Evolutionary conservation across 495 filamentous ascomycete species (phyloP), one percentile per base, ranked within the genome.

Genomic region (Penicillium parvum): DNA sequence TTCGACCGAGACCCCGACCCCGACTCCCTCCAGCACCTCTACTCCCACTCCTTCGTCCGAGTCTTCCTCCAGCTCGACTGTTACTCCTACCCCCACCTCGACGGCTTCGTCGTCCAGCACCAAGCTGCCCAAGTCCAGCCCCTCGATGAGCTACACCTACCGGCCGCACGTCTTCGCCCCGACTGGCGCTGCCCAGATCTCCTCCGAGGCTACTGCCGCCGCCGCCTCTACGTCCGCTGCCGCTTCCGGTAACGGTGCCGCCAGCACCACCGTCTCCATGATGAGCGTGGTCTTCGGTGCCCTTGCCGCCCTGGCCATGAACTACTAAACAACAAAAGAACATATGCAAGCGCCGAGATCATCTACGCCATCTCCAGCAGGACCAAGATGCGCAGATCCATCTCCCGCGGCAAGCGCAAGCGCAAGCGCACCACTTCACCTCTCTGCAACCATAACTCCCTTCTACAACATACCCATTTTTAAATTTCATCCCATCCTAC

Each of bases 121-220:
- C 28, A 49, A 29, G 12, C 44, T 44, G 9, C 48, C 55, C 35
- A 51, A 39, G 42, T 34, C 43, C 8, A 58, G 47, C 41, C 50
- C 57, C 10, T 40, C 49, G 28, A 48, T 45, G 38, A 58, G 58
- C 49, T 64, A 60, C 47, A 56, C 49, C 22, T 68, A 67, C 47
- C 55, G 47, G 14, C 63, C 64, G 1, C 65, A 68, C 34, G 58
- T 59, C 9, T 57, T 68, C 37, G 42, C 47, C 7, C 56, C 64
- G 34, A 65, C 63, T 21, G 50, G 49, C 43, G 45, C 45, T 37
- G 49, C 57, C 27, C 42, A 55, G 47, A 48, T 58, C 51, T 34
- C 38, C 4, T 30, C 28, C n/a, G 12, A 2, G n/a, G 28, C 46
- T 16, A 43, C 44, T 11, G 41, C 53, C 16, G 16, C 34, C 20